Evolutionary conservation across 2,329 filamentous ascomycete species (phyloP).

Genomic region (Phaeoacremonium minimum): DNA sequence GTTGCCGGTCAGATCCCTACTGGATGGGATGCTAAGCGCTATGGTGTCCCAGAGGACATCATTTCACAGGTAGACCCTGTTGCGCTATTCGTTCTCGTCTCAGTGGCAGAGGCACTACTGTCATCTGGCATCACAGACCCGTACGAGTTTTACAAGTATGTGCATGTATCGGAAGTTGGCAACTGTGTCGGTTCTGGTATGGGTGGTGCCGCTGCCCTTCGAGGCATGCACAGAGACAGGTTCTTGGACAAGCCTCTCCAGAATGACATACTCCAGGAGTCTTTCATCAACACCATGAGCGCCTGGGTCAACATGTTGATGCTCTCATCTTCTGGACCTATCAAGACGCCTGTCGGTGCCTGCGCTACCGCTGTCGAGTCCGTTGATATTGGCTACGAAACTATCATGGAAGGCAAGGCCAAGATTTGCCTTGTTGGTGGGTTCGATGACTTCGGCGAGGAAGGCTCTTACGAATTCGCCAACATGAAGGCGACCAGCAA

Average conservation of each 20-base stretch:
- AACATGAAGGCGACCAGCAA: constrained; percentile 99
- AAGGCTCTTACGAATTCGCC: constrained; percentile 98
- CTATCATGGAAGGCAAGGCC: constrained; percentile 97
- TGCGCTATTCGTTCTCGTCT: constrained; percentile 90
- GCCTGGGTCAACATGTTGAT: constrained; percentile 99
- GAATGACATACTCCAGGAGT: constrained; percentile 98
- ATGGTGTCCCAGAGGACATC: constrained; percentile 96
- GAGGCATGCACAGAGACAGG: constrained; percentile 97
- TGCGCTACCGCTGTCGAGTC: constrained; percentile 98
- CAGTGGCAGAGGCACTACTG: constrained; percentile 85
- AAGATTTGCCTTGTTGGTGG: constrained; percentile 96
- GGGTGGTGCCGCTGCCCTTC: constrained; percentile 86
- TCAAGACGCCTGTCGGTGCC: constrained; percentile 97
- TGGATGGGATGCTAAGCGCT: constrained; percentile 94
- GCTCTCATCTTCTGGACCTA: constrained; percentile 92
- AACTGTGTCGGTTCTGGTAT: constrained; percentile 99
- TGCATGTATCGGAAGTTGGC: constrained; percentile 94
- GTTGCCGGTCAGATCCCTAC: constrained; percentile 96
- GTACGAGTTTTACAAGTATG: constrained; percentile 99
- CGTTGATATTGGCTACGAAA: constrained; percentile 95
- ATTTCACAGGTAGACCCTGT: constrained; percentile 96
- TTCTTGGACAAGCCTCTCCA: constrained; percentile 96
- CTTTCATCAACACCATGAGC: constrained; percentile 99
- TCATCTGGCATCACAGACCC: constrained; percentile 95
- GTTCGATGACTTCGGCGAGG: constrained; percentile 98